phyloP scores from a whole-genome alignment of 2,329 filamentous ascomycete species.

The Tetracladium maxilliforme region DNA sequence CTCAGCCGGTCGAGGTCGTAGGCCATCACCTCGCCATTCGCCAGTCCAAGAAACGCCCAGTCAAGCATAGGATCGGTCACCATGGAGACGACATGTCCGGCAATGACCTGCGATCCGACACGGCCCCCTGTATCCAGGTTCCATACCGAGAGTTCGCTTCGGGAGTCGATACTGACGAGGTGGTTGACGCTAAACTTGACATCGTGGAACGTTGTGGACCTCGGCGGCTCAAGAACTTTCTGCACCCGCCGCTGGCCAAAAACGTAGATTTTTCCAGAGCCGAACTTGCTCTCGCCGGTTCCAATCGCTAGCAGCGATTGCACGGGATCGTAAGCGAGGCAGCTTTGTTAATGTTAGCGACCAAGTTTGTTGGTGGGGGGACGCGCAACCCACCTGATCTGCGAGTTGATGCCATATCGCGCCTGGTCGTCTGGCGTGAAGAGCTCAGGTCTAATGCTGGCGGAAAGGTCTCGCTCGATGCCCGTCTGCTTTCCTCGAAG shows the following conservation, averaged over 20 bases:
- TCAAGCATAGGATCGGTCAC: conserved; percentile 82
- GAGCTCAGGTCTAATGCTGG: conserved; percentile 59
- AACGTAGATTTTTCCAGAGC: conserved; percentile 76
- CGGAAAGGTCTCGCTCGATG: conserved; percentile 81
- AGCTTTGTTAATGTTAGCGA: conserved; percentile 33
- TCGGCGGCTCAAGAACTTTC: conserved; percentile 55
- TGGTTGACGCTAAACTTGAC: conserved; percentile 80
- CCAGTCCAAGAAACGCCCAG: conserved; percentile 76
- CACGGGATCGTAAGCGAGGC: conserved; percentile 80
- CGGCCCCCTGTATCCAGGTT: conserved; percentile 58
- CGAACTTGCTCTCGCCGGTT: conserved; percentile 76
- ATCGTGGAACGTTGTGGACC: conserved; percentile 58
- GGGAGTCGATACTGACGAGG: conserved; percentile 70
- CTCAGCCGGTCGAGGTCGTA: conserved; percentile 80
- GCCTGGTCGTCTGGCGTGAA: conserved; percentile 76
- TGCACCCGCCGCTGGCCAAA: conserved; percentile 72
- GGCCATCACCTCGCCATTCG: conserved; percentile 74
- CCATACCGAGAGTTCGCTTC: conserved; percentile 76
- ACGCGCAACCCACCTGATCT: conserved; percentile 35
- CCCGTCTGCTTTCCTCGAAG: conserved; percentile 86
- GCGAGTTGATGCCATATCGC: conserved; percentile 70
- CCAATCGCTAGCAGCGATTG: conserved; percentile 89
- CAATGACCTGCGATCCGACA: conserved; percentile 57
- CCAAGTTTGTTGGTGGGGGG: conserved; percentile 2
- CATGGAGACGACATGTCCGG: conserved; percentile 60